Base-by-base conservation (phyloP, 768 basidiomycete genomes). In the Boletus eberwhitei region DNA sequence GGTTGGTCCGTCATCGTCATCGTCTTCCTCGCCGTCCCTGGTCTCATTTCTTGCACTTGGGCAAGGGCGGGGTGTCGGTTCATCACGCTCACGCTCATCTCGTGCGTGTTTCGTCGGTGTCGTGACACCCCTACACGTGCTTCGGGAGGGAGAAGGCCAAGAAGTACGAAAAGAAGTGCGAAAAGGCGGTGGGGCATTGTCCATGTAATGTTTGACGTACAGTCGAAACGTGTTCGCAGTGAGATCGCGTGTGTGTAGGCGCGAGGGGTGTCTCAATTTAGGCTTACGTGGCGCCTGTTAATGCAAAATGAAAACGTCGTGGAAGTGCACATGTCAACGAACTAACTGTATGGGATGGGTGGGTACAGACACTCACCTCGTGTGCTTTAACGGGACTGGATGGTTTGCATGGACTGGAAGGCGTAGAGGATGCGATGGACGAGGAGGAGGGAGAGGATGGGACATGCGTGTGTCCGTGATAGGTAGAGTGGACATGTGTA, bases 161-260 rank as follows among this genome's bases (percentile, higher is more conserved):
- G 53, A 34, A 21, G 14, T 9, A n/a, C 34, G 34, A 26, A 48
- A 38, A 4, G 53, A 34, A 21, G 14, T 9, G 17, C 34, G 34
- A 26, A 48, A 58, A 2, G 50, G 48, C 0, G 48, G 63, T 47
- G 36, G 72, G 0, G 76, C 77, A 61, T 84, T 75, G 60, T 88
- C 83, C 85, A 92, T 87, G 68, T 83, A 91, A 59, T 90, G 85
- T 59, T 88, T 89, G 55, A 92, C 59, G 60, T 92, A 90, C 37
- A 88, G 79, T 12, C 86, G 79, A 65, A 92, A 88, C 0, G 83
- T 86, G 55, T 86, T 86, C 4, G 75, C 79, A 2, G 82, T 90
- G 26, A 92, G 80, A 52, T 90, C 86, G 19, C 76, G 75, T 0
- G 82, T 79, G 52, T 79, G 85, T 26, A 91, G 71, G 38, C 85